Percentiles rank a stretch among this genome's conserved stretches.
Conservation (phyloP, 768 basidiomycete species). For the Trametes villosa region DNA sequence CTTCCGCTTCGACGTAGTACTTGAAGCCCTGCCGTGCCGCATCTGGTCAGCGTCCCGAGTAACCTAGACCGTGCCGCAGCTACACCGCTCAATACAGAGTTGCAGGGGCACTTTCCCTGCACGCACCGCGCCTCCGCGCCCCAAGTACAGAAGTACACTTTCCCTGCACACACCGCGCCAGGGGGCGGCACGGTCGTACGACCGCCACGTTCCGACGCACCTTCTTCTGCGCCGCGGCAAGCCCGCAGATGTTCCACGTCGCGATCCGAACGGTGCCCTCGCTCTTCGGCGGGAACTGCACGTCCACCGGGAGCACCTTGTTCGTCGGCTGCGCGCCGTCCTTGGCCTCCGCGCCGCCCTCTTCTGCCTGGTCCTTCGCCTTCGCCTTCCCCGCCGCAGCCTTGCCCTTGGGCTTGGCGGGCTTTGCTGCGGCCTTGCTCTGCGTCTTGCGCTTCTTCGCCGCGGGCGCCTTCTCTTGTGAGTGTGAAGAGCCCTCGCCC, state of each 20-base stretch:
- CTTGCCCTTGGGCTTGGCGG: constrained; percentile 2
- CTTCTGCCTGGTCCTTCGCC: constrained; percentile 1
- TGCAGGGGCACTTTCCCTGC: no score
- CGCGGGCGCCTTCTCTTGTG: constrained; percentile 4
- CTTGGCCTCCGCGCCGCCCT: neutral
- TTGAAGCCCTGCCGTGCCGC: constrained; percentile 79
- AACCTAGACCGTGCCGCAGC: neutral
- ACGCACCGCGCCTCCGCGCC: neutral
- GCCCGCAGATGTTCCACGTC: constrained; percentile 82
- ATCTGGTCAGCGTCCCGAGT: neutral
- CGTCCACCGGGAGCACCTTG: constrained; percentile 66
- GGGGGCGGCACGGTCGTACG: no score
- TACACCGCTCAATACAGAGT: neutral
- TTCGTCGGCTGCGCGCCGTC: constrained; percentile 64
- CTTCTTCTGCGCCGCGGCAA: constrained; percentile 79
- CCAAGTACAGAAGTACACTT: no score
- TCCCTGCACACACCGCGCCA: no score
- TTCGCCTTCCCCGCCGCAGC: neutral
- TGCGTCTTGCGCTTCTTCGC: constrained; percentile 16
- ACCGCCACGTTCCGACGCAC: constrained; percentile 47
- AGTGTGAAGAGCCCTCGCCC: neutral
- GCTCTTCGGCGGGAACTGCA: constrained; percentile 56
- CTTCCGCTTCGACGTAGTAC: constrained; percentile 81
- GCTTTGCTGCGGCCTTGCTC: neutral
- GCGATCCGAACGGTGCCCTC: constrained; percentile 58